A percentile compares a stretch with the other conserved stretches of the same genome.
Conservation (phyloP, 176 grass and related monocot genomes). For the Eremochloa ophiuroides region DNA sequence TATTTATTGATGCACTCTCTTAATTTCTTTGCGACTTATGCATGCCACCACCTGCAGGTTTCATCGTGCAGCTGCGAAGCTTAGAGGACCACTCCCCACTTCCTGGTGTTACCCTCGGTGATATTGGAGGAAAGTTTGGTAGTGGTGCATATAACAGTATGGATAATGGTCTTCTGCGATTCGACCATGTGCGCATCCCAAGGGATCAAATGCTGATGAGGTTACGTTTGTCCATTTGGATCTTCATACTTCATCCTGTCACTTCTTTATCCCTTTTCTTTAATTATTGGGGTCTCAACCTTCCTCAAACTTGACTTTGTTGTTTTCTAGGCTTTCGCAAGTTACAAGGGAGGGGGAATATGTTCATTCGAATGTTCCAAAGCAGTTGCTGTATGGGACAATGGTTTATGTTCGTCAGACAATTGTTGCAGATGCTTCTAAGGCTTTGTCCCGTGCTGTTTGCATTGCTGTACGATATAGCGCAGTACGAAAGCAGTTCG, state of each 20-base stretch:
- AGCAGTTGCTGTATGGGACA: slow-evolving; percentile 87
- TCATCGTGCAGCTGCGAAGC: slow-evolving; percentile 91
- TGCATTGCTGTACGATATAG: slow-evolving; percentile 95
- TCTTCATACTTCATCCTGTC: not conserved
- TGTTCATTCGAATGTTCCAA: slow-evolving; percentile 92
- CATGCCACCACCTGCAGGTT: slow-evolving; percentile 56
- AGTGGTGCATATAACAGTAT: slow-evolving; percentile 94
- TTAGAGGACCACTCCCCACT: slow-evolving; percentile 93
- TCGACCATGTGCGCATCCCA: slow-evolving; percentile 93
- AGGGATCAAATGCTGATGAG: slow-evolving; percentile 98
- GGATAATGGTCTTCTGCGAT: slow-evolving; percentile 93
- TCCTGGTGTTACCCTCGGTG: slow-evolving; percentile 85
- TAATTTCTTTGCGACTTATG: slow-evolving; percentile 1
- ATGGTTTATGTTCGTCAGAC: slow-evolving; percentile 97
- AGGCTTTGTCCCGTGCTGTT: slow-evolving; percentile 81
- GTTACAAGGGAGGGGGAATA: slow-evolving; percentile 92
- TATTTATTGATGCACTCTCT: not conserved
- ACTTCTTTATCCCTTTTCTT: not conserved
- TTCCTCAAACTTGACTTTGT: not conserved
- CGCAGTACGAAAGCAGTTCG: slow-evolving; percentile 83
- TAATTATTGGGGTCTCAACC: slow-evolving; percentile 7
- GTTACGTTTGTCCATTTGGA: slow-evolving; percentile 27
- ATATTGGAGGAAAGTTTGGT: slow-evolving; percentile 96
- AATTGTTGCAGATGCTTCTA: slow-evolving; percentile 94
- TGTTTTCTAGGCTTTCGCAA: slow-evolving; percentile 73